A percentile compares a stretch with the other conserved stretches of the same genome.
These are phyloP conservation scores for Aechmea fasciata DNA, from an alignment of 176 grass and related monocot species.

Conservation along the genomic window DNA sequence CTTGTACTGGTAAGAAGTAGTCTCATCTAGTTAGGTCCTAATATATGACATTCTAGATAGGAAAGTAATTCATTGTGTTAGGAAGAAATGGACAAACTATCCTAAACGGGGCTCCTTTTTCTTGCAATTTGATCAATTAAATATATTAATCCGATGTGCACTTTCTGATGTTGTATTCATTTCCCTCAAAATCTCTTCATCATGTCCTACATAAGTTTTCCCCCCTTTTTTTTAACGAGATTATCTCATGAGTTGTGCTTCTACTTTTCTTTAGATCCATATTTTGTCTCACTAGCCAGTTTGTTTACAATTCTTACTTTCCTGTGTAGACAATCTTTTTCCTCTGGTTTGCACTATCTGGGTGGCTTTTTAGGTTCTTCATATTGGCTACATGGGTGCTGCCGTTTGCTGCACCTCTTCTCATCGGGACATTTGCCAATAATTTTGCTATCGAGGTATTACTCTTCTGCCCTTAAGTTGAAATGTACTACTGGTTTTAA, in stretches of 20 bases:
- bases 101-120: no score
- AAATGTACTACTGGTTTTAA: not conserved
- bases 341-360: constrained; percentile 69
- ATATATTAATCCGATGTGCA: no score
- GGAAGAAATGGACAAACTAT: no score
- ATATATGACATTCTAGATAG: no score
- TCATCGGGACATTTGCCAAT: constrained; percentile 74
- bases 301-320: not conserved
- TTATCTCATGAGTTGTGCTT: not conserved
- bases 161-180: no score
- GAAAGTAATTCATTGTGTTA: no score
- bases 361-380: constrained; percentile 94
- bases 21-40: no score
- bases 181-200: not conserved
- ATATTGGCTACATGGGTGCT: constrained; percentile 69
- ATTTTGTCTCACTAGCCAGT: not conserved
- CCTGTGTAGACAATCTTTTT: constrained; percentile 74
- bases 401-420: constrained; percentile 79
- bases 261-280: constrained; percentile 5
- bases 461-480: not conserved
- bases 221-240: not conserved
- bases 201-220: not conserved
- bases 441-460: constrained; percentile 76
- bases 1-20: no score
- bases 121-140: no score